These are phyloP conservation scores for Plantago rigida DNA, from an alignment of 305 asterid species.

Conservation along the genomic window DNA sequence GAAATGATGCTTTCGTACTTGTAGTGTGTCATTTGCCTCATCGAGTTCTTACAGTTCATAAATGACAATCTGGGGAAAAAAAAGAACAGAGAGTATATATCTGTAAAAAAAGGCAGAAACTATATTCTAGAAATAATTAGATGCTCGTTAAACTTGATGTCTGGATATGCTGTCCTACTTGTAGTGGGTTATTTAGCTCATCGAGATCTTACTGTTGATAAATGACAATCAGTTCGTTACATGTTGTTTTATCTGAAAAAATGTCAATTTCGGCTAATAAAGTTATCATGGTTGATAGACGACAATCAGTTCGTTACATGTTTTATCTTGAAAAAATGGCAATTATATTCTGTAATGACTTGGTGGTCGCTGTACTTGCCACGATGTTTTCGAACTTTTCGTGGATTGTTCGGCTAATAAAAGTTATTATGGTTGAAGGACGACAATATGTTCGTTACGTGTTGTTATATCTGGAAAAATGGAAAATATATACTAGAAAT, in stretches of 20 bases:
- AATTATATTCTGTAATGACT: not conserved
- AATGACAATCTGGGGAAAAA: too few relatives aligned
- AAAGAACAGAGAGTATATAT: too few relatives aligned
- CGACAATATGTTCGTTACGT: conserved; percentile 9
- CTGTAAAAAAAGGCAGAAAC: not conserved
- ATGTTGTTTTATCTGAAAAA: conserved; percentile 5
- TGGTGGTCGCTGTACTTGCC: not conserved
- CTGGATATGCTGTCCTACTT: not conserved
- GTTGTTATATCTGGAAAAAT: conserved; percentile 5
- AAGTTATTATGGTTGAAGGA: not conserved
- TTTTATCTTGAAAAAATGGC: too few relatives aligned
- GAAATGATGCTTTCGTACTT: not conserved
- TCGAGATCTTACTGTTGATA: not conserved
- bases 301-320: too few relatives aligned
- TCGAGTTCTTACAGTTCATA: not conserved
- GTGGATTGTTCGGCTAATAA: too few relatives aligned
- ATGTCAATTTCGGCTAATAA: not conserved
- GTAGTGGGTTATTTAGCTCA: not conserved
- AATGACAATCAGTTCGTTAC: conserved; percentile 7
- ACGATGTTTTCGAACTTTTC: too few relatives aligned
- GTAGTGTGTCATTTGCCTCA: too few relatives aligned
- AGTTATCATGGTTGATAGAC: too few relatives aligned
- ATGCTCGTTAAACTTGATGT: not conserved
- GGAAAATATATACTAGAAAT: conserved; percentile 3
- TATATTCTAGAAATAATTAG: not conserved